phyloP scores from a whole-genome alignment of 768 basidiomycete species.

The Pulveroboletus frians region DNA sequence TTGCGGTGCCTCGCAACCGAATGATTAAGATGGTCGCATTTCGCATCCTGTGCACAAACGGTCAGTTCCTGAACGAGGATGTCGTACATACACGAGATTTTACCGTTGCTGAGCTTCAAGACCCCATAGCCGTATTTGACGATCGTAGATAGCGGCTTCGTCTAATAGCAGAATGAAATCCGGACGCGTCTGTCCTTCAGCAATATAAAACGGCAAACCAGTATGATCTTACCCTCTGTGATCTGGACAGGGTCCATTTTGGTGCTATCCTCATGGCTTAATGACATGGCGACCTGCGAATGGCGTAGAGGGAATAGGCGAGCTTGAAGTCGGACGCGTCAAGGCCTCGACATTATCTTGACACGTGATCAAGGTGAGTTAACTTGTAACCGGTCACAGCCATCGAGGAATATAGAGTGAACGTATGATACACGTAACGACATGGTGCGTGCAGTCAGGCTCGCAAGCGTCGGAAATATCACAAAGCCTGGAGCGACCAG shows the following conservation, averaged over 20 bases:
- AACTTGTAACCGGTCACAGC: no score
- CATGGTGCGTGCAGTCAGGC: background rate
- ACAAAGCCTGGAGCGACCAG: background rate
- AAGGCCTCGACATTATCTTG: background rate
- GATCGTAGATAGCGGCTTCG: conserved; percentile 86
- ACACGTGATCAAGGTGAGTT: conserved; percentile 15
- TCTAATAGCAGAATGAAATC: conserved; percentile 29
- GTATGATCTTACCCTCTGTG: conserved; percentile 55
- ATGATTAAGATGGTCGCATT: conserved; percentile 86
- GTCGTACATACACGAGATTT: conserved; percentile 10
- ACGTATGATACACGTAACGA: background rate
- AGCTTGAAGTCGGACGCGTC: background rate
- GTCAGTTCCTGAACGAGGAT: conserved; percentile 7
- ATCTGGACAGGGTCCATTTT: conserved; percentile 43
- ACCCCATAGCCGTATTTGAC: conserved; percentile 97
- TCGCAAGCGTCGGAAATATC: background rate
- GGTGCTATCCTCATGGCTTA: conserved; percentile 26
- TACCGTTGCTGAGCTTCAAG: conserved; percentile 95
- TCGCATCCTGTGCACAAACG: conserved; percentile 63
- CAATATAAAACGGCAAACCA: background rate
- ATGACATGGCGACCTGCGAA: conserved; percentile 12
- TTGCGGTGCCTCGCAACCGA: conserved; percentile 75
- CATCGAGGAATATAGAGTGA: conserved; percentile 1
- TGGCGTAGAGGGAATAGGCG: background rate
- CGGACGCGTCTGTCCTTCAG: conserved; percentile 3